Base-by-base conservation (phyloP, 768 basidiomycete species). In the Podaxis sp. region DNA sequence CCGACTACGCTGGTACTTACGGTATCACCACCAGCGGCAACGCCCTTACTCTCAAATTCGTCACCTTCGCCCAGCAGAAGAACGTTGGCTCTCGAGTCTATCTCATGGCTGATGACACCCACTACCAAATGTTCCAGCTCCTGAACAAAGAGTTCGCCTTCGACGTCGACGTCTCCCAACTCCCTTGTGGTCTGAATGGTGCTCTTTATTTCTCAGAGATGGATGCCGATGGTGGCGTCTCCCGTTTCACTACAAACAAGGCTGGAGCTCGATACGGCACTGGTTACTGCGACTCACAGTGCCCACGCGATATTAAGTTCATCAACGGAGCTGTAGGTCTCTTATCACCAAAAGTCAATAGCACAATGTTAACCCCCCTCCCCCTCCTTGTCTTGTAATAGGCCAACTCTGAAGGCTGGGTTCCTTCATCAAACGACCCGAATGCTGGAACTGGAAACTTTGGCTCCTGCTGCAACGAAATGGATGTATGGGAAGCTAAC, bases 241-340 rank as follows among this genome's bases (percentile, higher is more conserved):
- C 76, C 60, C 74, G 77, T 67, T 82, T 73, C 74, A 67, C 83
- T 37, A 74, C 66, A 67, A 87, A 87, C 80, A 82, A 83, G 77
- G 84, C 85, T 17, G 78, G 79, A 36, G 75, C 77, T 52, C 74
- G 83, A 71, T 87, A 82, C 73, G 84, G 85, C 52, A 85, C 84
- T n/a, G 86, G 86, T 13, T 87, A 87, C 74, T 86, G 86, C 71
- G 85, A 87, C 70, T 80, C 85, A 17, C 85, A 87, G 73, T 87
- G 85, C 75, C 86, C 85, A 11, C 73, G 76, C 40, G 85, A 86
- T 67, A 77, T 86, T 72, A 86, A 87, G 72, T 86, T 86, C 72
- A 85, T 87, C 71, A 79, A 83, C 71, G 86, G 86, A 68, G 68
- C 76, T 76, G 84, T 82, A 56, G 60, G 78, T 67, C 10, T 36